Conservation (phyloP, 345 rosid species). For the Syzygium aqueum region DNA sequence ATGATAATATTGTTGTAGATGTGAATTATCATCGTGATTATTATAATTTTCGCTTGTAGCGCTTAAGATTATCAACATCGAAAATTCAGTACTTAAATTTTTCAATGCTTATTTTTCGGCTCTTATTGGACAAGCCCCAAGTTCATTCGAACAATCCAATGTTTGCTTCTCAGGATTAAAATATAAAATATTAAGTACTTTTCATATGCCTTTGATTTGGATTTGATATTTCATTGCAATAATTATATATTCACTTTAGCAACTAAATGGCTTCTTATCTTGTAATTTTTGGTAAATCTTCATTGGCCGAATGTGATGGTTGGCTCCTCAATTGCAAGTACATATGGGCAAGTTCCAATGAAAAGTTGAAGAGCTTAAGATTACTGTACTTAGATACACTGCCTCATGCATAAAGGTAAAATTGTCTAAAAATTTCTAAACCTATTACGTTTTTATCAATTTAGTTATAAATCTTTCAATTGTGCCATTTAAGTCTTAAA, state of each 20-base stretch:
- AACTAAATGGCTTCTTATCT: not conserved
- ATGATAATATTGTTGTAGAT: too few relatives aligned
- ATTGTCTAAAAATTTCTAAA: too few relatives aligned
- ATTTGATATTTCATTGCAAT: not conserved
- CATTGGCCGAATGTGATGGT: not conserved
- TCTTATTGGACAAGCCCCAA: too few relatives aligned
- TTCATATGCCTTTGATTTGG: not conserved
- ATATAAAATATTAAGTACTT: not conserved
- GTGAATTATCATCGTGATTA: not conserved
- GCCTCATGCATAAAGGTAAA: not conserved
- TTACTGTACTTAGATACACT: not conserved
- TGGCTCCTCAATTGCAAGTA: not conserved
- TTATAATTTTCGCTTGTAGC: not conserved
- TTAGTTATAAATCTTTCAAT: too few relatives aligned
- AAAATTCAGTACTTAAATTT: not conserved
- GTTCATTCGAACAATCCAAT: not conserved
- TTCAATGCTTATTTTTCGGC: not conserved
- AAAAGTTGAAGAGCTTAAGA: not conserved
- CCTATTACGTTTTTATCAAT: too few relatives aligned
- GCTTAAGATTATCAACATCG: not conserved
- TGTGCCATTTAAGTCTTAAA: too few relatives aligned
- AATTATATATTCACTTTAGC: not conserved
- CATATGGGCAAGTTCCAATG: not conserved
- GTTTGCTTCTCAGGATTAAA: not conserved
- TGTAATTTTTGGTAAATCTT: not conserved